Base-by-base conservation (phyloP, 352 stramenopile genomes). In the Phytophthora sojae region DNA sequence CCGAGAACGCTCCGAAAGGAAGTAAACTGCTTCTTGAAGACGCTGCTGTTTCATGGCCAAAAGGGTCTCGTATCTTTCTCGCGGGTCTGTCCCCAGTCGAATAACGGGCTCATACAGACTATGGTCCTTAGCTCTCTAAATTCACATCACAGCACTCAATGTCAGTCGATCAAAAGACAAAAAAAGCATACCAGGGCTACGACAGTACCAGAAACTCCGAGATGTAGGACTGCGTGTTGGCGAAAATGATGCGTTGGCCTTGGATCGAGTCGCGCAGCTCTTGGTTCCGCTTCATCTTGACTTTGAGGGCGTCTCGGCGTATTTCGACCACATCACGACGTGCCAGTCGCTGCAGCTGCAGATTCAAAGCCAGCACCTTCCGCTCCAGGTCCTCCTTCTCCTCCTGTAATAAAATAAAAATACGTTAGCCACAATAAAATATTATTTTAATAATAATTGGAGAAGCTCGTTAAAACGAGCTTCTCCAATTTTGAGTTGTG, bases 201-300 rank as follows among this genome's bases (percentile, higher is more conserved):
- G 47, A 65, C 17, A 9, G 37, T 54, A 85, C 78, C 73, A 83
- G 47, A 66, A 80, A 82, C 50, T 80, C 72, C 0, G 58, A 66
- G 55, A 77, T 73, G 39, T 76, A 67, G 29, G 68, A 81, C 51
- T 70, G 53, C 3, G 78, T 72, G 57, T 75, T 80, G n/a, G 75
- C 78, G 26, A 85, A 77, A 47, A 71, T 54, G 35, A 85, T 69
- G 2, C 78, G 73, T 71, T 85, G 78, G 17, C 64, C 67, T 26
- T 73, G 78, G 29, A 85, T 80, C 3, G 64, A 70, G 5, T 63
- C 47, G 21, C 73, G 75, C 25, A 85, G 64, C 52, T 35, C 47
- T 17, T 65, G 67, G 55, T 85, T 85, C 23, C 66, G 50, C 42
- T 61, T 61, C 60, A 72, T 71, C 17, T 66, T 71, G 8, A 19